A percentile compares a stretch with the other conserved stretches of the same genome.
phyloP scores from a whole-genome alignment of 108 stramenopile genomes.

The Skeletonema menzelii region DNA sequence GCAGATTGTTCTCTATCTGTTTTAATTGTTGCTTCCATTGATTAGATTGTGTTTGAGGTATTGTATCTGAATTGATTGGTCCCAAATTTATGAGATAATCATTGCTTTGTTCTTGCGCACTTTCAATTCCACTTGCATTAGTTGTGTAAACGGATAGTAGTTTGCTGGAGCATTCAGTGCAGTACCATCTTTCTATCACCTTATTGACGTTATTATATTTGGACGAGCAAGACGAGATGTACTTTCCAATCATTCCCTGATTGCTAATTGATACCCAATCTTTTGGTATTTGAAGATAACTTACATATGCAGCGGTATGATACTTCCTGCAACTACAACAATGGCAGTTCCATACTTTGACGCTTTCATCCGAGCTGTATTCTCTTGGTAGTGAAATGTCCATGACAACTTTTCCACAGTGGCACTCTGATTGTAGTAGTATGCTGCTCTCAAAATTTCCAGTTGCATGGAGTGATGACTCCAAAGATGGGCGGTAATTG shows the following conservation, averaged over 20 bases:
- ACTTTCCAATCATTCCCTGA: background rate
- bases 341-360: conserved; percentile 30
- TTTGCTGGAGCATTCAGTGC: conserved; percentile 30
- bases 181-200: conserved; percentile 35
- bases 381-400: background rate
- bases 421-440: background rate
- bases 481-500: background rate
- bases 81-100: background rate
- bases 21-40: conserved; percentile 14
- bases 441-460: background rate
- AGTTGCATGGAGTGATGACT: background rate
- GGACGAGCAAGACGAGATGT: background rate
- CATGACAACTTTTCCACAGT: background rate
- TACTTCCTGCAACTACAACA: conserved; percentile 40
- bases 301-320: conserved; percentile 27
- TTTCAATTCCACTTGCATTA: background rate
- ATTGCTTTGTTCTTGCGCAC: background rate
- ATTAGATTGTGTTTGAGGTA: conserved; percentile 5
- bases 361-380: background rate
- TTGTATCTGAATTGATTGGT: background rate
- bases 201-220: background rate
- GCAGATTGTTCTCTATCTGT: conserved; percentile 4
- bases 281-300: conserved; percentile 17
- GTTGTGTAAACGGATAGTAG: conserved; percentile 1
- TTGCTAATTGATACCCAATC: background rate